A percentile compares a stretch with the other conserved stretches of the same genome.
Conservation (phyloP, 2,329 filamentous ascomycete species). For the Apiospora arundinis region DNA sequence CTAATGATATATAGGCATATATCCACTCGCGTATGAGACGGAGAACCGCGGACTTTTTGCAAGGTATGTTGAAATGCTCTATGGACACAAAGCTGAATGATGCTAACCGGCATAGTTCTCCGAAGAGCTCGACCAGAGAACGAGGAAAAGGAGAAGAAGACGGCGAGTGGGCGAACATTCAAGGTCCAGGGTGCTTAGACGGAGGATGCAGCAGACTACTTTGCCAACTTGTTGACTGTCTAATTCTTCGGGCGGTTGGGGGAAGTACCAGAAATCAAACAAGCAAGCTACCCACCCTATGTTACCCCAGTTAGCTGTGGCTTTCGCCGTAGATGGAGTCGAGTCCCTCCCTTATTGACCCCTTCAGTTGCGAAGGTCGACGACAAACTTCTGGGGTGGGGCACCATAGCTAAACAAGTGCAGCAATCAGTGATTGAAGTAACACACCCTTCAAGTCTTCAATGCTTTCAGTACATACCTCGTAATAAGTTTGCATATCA, state of each 20-base stretch:
- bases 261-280: background rate
- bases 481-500: too few species aligned
- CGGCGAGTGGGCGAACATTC: slow-evolving; percentile 94
- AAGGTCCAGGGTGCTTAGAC: slow-evolving; percentile 36
- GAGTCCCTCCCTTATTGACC: background rate
- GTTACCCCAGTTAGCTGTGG: background rate
- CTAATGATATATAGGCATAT: slow-evolving; percentile 67
- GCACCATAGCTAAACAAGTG: background rate
- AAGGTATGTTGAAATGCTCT: slow-evolving; percentile 67
- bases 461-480: background rate
- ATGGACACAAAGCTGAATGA: slow-evolving; percentile 40
- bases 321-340: background rate
- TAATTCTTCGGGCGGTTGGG: background rate
- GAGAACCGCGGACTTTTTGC: slow-evolving; percentile 96
- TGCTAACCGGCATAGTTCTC: slow-evolving; percentile 66
- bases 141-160: slow-evolving; percentile 98
- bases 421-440: background rate
- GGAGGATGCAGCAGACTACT: background rate
- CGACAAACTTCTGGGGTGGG: background rate
- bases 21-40: slow-evolving; percentile 98
- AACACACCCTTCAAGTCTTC: background rate
- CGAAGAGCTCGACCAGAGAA: slow-evolving; percentile 93
- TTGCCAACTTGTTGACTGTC: background rate
- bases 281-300: background rate
- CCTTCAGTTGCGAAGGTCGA: background rate